phyloP scores from a whole-genome alignment of 2,329 filamentous ascomycete species.

The Colletotrichum theobromicola region DNA sequence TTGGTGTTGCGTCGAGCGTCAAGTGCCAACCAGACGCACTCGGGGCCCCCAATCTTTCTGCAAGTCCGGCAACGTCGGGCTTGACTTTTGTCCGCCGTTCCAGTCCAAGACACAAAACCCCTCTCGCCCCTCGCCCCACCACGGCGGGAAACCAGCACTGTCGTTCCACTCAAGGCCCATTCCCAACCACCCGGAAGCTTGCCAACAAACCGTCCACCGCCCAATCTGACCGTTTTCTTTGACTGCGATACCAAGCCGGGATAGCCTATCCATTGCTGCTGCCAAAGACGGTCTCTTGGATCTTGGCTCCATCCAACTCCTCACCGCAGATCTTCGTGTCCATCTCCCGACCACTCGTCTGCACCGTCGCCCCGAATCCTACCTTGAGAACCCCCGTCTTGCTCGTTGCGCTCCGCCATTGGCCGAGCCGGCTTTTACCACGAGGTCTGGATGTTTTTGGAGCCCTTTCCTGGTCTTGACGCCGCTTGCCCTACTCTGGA shows the following conservation, averaged over 20 bases:
- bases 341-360: conserved; percentile 1
- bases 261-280: neutral
- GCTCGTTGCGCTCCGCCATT: neutral
- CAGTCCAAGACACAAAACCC: neutral
- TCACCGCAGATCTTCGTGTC: conserved; percentile 18
- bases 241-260: neutral
- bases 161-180: conserved; percentile 3
- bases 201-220: neutral
- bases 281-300: neutral
- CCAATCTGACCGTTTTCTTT: neutral
- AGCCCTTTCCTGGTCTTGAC: neutral
- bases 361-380: neutral
- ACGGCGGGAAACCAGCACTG: neutral
- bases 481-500: neutral
- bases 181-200: conserved; percentile 12
- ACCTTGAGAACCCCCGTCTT: neutral
- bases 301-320: neutral
- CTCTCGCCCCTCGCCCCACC: neutral
- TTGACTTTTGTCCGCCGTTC: neutral
- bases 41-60: neutral
- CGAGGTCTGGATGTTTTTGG: neutral
- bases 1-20: neutral
- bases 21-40: neutral
- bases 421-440: neutral
- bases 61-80: neutral